phyloP scores from a whole-genome alignment of 495 filamentous ascomycete genomes.

The Penicillium cinerascens region DNA sequence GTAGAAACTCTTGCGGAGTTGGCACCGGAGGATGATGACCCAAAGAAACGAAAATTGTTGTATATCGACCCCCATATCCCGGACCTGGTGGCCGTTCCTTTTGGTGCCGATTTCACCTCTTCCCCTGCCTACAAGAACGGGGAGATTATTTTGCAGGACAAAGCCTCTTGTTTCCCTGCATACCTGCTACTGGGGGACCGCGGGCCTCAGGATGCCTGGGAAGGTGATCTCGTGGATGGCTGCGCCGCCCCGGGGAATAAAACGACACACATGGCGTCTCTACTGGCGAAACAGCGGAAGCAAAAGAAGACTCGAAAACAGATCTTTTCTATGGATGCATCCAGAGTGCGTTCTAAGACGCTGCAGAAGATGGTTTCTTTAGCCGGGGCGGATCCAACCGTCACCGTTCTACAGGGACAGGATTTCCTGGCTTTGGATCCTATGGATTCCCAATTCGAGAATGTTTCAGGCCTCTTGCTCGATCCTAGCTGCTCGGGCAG shows the following conservation, averaged over 20 bases:
- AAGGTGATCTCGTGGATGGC: constrained; percentile 79
- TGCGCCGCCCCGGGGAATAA: constrained; percentile 97
- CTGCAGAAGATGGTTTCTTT: constrained; percentile 76
- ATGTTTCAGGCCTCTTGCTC: constrained; percentile 71
- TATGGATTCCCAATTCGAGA: constrained; percentile 40
- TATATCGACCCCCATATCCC: constrained; percentile 76
- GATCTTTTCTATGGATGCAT: constrained; percentile 45
- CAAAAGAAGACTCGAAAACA: constrained; percentile 22
- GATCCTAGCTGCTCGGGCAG: constrained; percentile 95
- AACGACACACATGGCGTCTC: constrained; percentile 85
- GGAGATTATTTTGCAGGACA: constrained; percentile 86
- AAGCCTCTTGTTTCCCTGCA: constrained; percentile 93
- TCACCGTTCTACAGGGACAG: constrained; percentile 62
- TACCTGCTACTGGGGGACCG: constrained; percentile 63
- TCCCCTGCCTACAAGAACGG: constrained; percentile 70
- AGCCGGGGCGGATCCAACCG: constrained; percentile 64
- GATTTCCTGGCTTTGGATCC: constrained; percentile 82
- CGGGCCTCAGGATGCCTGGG: constrained; percentile 18
- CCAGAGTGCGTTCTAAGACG: constrained; percentile 56
- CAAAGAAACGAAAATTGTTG: constrained; percentile 27
- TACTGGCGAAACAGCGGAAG: constrained; percentile 46
- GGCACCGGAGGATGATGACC: constrained; percentile 13
- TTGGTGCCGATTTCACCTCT: constrained; percentile 61
- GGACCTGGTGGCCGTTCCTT: constrained; percentile 75
- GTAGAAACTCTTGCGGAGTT: constrained; percentile 48